These are phyloP conservation scores for Gaeumannomyces sp. DNA, from an alignment of 2,329 filamentous ascomycete genomes.

Conservation along the genomic window DNA sequence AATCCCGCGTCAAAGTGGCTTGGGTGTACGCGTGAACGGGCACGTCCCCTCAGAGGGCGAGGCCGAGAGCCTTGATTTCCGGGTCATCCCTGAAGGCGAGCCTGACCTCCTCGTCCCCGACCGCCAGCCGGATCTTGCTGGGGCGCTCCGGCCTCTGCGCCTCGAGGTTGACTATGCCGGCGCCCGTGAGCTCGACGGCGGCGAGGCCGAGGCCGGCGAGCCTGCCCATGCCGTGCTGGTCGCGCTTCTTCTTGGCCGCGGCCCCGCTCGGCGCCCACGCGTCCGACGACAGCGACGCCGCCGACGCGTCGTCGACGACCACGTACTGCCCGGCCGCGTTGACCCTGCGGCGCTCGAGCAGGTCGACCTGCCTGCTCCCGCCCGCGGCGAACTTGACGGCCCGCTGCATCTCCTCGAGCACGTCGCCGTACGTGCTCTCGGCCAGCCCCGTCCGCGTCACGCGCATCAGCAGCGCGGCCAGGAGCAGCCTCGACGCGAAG, in stretches of 20 bases:
- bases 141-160: constrained; percentile 74
- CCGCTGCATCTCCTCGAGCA: constrained; percentile 76
- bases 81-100: constrained; percentile 83
- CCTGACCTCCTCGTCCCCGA: constrained; percentile 86
- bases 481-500: constrained; percentile 74
- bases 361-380: constrained; percentile 49
- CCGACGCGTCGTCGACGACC: constrained; percentile 9
- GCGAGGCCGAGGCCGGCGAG: constrained; percentile 43
- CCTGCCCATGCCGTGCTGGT: constrained; percentile 15
- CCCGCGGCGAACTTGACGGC: constrained; percentile 57
- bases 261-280: constrained; percentile 12
- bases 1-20: not conserved
- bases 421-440: constrained; percentile 83
- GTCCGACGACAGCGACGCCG: constrained; percentile 10
- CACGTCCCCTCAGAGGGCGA: constrained; percentile 31
- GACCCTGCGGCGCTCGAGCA: constrained; percentile 35
- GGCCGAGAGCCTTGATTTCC: constrained; percentile 74
- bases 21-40: not conserved
- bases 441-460: constrained; percentile 76
- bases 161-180: constrained; percentile 83
- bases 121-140: constrained; percentile 76
- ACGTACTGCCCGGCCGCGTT: constrained; percentile 9
- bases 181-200: constrained; percentile 76
- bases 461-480: constrained; percentile 73
- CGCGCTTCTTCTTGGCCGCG: constrained; percentile 12